These are phyloP conservation scores for Ophiorrhiza pumila DNA, from an alignment of 257 asterid species.

Conservation along the genomic window DNA sequence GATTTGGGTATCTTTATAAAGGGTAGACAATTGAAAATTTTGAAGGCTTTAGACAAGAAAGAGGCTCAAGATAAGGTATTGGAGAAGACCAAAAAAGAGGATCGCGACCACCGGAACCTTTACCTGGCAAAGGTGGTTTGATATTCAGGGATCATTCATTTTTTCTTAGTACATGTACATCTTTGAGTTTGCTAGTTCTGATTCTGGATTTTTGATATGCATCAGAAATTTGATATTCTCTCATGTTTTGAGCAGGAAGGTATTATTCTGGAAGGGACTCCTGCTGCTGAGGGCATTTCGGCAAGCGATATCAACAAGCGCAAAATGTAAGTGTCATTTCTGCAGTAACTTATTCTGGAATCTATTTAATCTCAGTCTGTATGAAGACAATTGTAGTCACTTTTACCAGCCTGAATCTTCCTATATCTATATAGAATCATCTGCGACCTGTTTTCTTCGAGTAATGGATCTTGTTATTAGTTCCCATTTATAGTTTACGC, in stretches of 20 bases:
- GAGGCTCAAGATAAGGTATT: conserved; percentile 68
- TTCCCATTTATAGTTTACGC: neutral
- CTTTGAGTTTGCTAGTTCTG: neutral
- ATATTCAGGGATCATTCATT: neutral
- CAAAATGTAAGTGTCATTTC: conserved; percentile 54
- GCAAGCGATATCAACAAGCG: conserved; percentile 78
- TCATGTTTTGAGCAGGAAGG: conserved; percentile 64
- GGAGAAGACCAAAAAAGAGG: conserved; percentile 80
- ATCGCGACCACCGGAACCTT: conserved; percentile 69
- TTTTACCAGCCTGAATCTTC: neutral
- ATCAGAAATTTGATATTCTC: neutral
- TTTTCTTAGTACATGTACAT: conserved; percentile 9
- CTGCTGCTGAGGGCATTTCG: conserved; percentile 96
- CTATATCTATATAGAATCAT: neutral
- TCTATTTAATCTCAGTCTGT: neutral
- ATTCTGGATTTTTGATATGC: neutral
- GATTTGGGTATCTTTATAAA: conserved; percentile 67
- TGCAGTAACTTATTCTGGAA: conserved; percentile 13
- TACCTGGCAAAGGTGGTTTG: conserved; percentile 75
- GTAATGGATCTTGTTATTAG: neutral
- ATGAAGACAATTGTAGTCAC: neutral
- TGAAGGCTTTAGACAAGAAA: conserved; percentile 83
- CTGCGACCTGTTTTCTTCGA: neutral
- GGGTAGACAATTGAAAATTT: conserved; percentile 75
- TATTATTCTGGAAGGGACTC: conserved; percentile 68